These are phyloP conservation scores for Wickerhamomyces kurtzmanii DNA, from an alignment of 805 yeast species.

Conservation along the genomic window DNA sequence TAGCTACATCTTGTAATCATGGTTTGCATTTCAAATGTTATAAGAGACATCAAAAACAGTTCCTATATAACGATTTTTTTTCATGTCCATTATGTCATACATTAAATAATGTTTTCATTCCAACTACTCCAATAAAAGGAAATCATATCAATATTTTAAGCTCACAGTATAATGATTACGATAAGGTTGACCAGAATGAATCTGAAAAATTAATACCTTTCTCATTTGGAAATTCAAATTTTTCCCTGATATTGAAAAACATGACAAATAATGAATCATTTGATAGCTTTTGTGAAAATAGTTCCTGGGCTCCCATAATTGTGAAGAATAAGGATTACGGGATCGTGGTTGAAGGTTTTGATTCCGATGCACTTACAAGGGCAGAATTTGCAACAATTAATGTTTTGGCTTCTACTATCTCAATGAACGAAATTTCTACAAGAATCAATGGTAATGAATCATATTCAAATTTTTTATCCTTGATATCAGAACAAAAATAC, in stretches of 20 bases:
- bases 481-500: constrained; percentile 27
- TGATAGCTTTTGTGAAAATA: too few relatives aligned
- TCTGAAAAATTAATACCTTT: too few relatives aligned
- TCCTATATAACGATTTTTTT: constrained; percentile 53
- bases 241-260: too few relatives aligned
- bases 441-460: constrained; percentile 32
- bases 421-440: constrained; percentile 49
- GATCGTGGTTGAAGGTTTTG: constrained; percentile 17
- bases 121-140: too few relatives aligned
- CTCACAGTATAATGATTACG: too few relatives aligned
- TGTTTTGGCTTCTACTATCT: constrained; percentile 39
- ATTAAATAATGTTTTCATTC: constrained; percentile 64
- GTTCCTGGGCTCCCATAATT: too few relatives aligned
- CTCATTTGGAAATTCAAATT: too few relatives aligned
- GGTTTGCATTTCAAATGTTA: constrained; percentile 84
- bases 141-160: too few relatives aligned
- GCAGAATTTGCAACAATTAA: background rate
- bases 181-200: too few relatives aligned
- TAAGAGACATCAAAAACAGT: constrained; percentile 50
- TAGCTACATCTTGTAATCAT: constrained; percentile 74
- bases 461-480: constrained; percentile 19
- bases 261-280: too few relatives aligned
- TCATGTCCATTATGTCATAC: constrained; percentile 94
- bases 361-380: too few relatives aligned
- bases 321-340: too few relatives aligned